Base-by-base conservation (phyloP, 352 stramenopile species). In the Phytophthora citrophthora region DNA sequence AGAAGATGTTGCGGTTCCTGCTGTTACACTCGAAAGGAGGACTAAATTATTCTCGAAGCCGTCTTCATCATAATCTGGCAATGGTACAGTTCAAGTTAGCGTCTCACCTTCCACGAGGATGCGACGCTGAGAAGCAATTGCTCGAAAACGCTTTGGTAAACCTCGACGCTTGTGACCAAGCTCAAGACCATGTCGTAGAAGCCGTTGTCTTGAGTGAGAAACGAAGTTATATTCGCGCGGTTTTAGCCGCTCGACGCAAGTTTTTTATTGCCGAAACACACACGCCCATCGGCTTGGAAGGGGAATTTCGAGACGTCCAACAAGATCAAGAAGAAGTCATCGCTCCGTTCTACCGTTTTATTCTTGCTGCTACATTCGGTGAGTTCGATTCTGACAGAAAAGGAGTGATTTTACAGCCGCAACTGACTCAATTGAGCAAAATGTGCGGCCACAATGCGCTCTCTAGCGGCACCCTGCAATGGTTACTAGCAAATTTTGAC, bases 301-400 rank as follows among this genome's bases (percentile, higher is more conserved):
- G 40, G 24, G 36, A 43, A 13, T 38, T 16, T 39, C 61, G 34
- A 46, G 47, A 64, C 10, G 15, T 13, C 13, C 51, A 65, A 7
- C 61, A 61, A 48, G 59, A 69, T 0, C 59, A 70, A 11, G 68
- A 75, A 32, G 74, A 81, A 2, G 38, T 36, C 8, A 77, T 92
- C 23, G 68, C 70, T 0, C 83, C 85, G 0, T 90, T 93, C 39
- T 91, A 91, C 52, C 75, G 70, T 6, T 91, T 90, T 60, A 72
- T 91, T 0, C 60, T 93, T 0, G 77, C 73, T 2, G 78, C 72
- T 20, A 75, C 79, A 10, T 86, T 91, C 53, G 47, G 61, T 5
- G 77, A 89, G 16, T 74, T 86, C 38, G 79, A 86, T 55, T 12
- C 50, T 0, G 34, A 73, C 0, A 77, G 67, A 2, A 59, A 50